Base-by-base conservation (phyloP, 169 alveolate genomes). In the Cryptosporidium muris region DNA sequence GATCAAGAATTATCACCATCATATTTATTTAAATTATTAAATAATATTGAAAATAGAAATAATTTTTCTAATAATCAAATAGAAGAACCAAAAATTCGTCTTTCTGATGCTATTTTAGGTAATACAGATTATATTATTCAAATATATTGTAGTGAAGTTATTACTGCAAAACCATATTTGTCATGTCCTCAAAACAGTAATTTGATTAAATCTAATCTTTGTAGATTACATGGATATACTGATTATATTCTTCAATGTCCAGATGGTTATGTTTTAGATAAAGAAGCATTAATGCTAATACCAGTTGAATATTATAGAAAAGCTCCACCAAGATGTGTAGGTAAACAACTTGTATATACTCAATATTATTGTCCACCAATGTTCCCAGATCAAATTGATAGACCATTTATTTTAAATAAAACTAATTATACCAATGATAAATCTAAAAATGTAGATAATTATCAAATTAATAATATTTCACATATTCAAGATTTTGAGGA, bases 181-280 rank as follows among this genome's bases (percentile, higher is more conserved):
- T 67, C 82, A 52, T 67, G 82, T 14, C 82, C 82, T 12, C 66
- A 67, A 67, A 67, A 67, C 36, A 51, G 66, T 4, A 65, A 52
- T 4, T 36, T 67, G 9, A 65, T 67, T 49, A 37, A 58, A 37
- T 12, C 82, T 11, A 67, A 67, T 53, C 51, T 42, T 14, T 67
- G 82, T 38, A 67, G 38, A 51, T 43, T 67, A 45, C 51, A 67
- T 11, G 82, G 82, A 9, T 67, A 67, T 38, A 38, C 66, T 14
- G 82, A 67, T 38, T 67, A 52, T 16, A 38, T 3, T 12, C 37
- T 67, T 9, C 54, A 51, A 54, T 67, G 82, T 53, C 82, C 82
- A 12, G 45, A 67, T 9, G 82, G 82, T 2, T 67, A 67, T 52
- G 36, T 52, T 16, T 25, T 67, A 9, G 82, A 67, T 53, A 65